Conservation (phyloP, 2,329 filamentous ascomycete genomes). For the Fusarium sterilihyphosum region DNA sequence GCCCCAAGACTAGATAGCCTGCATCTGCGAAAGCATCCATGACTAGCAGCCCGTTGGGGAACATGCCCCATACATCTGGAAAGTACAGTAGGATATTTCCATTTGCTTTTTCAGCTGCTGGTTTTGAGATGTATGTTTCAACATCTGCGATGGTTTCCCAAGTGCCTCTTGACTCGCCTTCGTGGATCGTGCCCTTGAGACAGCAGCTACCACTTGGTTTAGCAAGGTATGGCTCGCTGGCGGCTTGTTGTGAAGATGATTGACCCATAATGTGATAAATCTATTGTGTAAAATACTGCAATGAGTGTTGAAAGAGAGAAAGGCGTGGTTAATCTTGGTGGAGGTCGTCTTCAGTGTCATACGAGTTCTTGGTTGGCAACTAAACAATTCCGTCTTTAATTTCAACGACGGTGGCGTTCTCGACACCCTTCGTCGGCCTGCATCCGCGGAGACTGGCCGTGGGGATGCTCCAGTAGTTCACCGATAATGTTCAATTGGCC, state of each 20-base stretch:
- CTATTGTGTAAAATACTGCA: neutral
- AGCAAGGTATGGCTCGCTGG: neutral
- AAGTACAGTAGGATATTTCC: constrained; percentile 1
- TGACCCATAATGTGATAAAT: neutral
- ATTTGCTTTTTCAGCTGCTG: neutral
- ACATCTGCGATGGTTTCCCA: neutral
- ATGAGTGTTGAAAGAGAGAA: neutral
- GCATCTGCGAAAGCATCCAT: constrained; percentile 7
- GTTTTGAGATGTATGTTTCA: constrained; percentile 2
- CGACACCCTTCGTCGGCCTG: neutral
- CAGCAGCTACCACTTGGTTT: neutral
- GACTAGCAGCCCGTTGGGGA: neutral
- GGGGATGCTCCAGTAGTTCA: neutral
- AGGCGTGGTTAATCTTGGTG: too few species aligned
- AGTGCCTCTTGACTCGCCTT: neutral
- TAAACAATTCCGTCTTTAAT: neutral
- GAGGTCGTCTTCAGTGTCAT: neutral
- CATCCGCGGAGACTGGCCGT: neutral
- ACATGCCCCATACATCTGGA: constrained; percentile 13
- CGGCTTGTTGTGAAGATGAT: neutral
- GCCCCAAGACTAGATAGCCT: neutral
- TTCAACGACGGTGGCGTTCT: neutral
- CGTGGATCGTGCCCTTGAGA: neutral
- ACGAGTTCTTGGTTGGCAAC: neutral
- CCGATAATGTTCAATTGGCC: neutral